Conservation (phyloP, 441 rosid genomes). For the Melastoma candidum region DNA sequence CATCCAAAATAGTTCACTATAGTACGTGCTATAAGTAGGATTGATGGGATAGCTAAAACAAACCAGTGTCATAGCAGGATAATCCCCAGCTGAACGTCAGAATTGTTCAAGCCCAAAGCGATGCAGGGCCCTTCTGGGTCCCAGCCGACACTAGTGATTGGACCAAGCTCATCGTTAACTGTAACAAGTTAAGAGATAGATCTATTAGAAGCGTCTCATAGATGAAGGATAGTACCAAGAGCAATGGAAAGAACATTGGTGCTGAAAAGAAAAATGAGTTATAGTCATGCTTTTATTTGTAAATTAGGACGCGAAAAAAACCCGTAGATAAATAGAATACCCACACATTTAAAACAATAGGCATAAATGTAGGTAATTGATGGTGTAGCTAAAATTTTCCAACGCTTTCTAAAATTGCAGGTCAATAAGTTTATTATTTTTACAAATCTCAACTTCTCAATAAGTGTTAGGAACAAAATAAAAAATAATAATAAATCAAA, state of each 20-base stretch:
- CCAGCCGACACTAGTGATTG: constrained; percentile 37
- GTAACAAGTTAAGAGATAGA: constrained; percentile 12
- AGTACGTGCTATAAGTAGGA: background rate
- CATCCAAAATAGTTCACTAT: background rate
- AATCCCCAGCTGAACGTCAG: constrained; percentile 39
- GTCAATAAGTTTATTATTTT: too few relatives aligned
- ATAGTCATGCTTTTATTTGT: too few relatives aligned
- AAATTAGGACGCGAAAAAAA: too few relatives aligned
- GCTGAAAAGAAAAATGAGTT: background rate
- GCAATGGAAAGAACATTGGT: constrained; percentile 39
- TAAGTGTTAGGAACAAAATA: too few relatives aligned
- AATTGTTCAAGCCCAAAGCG: constrained; percentile 30
- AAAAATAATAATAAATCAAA: too few relatives aligned
- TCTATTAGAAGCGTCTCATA: constrained; percentile 28
- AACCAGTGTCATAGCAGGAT: constrained; percentile 38
- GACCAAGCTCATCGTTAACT: constrained; percentile 17
- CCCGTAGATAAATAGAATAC: too few relatives aligned
- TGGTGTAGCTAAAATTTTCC: too few relatives aligned
- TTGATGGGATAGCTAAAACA: background rate
- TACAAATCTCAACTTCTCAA: too few relatives aligned
- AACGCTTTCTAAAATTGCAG: too few relatives aligned
- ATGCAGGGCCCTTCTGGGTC: constrained; percentile 27
- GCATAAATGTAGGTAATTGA: too few relatives aligned
- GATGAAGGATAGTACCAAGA: constrained; percentile 24
- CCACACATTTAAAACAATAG: too few relatives aligned